phyloP scores from a whole-genome alignment of 192 early-diverging fungal genomes.

The Podila epigama region DNA sequence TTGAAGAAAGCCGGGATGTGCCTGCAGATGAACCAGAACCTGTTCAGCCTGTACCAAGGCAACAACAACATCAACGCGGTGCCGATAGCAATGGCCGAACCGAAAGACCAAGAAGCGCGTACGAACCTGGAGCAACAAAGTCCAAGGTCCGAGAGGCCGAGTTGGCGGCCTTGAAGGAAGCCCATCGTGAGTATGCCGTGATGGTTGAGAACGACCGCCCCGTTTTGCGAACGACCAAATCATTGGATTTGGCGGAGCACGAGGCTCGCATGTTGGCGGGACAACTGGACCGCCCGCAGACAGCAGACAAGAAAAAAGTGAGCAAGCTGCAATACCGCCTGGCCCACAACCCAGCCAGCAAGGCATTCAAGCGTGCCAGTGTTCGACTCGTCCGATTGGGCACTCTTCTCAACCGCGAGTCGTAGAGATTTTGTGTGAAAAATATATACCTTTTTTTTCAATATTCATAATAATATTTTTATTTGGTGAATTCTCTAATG shows the following conservation, averaged over 20 bases:
- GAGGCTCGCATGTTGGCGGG: not conserved
- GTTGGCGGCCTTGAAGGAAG: not conserved
- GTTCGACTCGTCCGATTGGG: constrained; percentile 28
- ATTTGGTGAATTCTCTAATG: too few species aligned
- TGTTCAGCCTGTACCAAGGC: constrained; percentile 3
- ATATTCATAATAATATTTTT: too few species aligned
- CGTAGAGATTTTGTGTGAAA: constrained; percentile 11
- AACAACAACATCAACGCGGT: too few species aligned
- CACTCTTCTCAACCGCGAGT: constrained; percentile 13
- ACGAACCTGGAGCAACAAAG: not conserved
- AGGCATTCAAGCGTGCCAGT: constrained; percentile 32
- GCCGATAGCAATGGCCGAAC: constrained; percentile 1
- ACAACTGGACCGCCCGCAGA: constrained; percentile 10
- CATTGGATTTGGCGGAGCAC: constrained; percentile 20
- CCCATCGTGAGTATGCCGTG: not conserved
- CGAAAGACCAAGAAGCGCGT: constrained; percentile 11
- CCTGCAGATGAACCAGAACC: not conserved
- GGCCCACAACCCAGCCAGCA: constrained; percentile 26
- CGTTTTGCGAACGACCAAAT: constrained; percentile 13
- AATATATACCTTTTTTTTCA: too few species aligned
- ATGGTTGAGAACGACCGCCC: not conserved
- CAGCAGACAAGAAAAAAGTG: constrained; percentile 10
- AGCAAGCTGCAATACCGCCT: constrained; percentile 17
- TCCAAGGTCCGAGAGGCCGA: constrained; percentile 3
- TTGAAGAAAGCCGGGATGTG: constrained; percentile 4